Base-by-base conservation (phyloP, 176 grass and related monocot genomes). In the Cenchrus fungigraminus region DNA sequence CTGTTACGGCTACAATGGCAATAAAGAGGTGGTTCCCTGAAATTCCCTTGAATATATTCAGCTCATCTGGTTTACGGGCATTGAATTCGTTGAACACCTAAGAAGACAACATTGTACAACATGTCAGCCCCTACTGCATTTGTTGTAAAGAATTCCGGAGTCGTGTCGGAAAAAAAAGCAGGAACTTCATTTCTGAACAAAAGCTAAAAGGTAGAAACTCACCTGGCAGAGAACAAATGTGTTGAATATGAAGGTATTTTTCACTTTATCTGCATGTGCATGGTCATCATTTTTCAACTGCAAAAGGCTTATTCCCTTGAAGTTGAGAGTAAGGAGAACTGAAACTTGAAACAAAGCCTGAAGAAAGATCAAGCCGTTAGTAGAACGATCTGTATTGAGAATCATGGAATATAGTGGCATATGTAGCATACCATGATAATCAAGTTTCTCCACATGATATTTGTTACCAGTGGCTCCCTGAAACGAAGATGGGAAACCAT, bases 381-480 rank as follows among this genome's bases (percentile, higher is more conserved):
- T 68, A 80, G 64, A 70, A 71, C 6, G 16, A 52, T 31, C 44
- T 13, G 52, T 56, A 77, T 60, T 25, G n/a, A 61, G 28, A 76
- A 15, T 20, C 55, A 19, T 10, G 20, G 2, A 55, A 55, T 34
- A 47, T 31, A 70, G 19, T 34, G 20, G 71, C 68, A 37, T 42
- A 25, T 68, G 64, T 58, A 78, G 71, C 76, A 78, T 87, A 94
- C 97, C 97, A 96, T 94, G 44, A 99, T 87, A 70, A 99, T 81
- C 71, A 96, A 86, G 76, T 99, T 99, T 78, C 93, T 95, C 97
- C 93, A 98, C 97, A 98, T 98, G 73, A 95, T 87, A 92, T 98
- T 98, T 85, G 97, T 94, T 83, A 98, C 59, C 78, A 98, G 83
- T 43, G 97, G 90, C 66, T 98, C 97, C 86, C 97, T 98, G 80